Evolutionary conservation across 108 stramenopile genomes (phyloP).

Genomic region (Conticribra weissflogii): DNA sequence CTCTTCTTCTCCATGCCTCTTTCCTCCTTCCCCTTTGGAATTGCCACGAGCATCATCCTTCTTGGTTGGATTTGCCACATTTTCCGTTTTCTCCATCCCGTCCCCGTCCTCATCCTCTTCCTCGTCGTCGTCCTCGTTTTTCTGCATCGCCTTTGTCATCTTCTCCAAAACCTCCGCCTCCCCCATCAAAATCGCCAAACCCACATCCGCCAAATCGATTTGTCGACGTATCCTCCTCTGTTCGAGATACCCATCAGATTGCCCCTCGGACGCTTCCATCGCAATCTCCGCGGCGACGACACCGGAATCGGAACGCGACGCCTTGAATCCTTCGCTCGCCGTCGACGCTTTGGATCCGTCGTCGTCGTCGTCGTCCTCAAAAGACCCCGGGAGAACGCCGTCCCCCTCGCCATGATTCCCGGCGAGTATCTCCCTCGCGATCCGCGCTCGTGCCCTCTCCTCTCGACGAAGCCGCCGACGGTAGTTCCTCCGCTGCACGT

Average conservation of each 20-base stretch:
- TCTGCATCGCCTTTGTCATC: constrained; percentile 44
- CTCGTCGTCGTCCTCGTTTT: constrained; percentile 10
- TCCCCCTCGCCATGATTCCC: background rate
- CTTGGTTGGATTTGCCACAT: background rate
- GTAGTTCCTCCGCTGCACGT: constrained; percentile 12
- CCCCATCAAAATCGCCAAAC: constrained; percentile 70
- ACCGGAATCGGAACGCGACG: background rate
- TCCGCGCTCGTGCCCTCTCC: constrained; percentile 20
- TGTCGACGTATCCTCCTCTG: constrained; percentile 41
- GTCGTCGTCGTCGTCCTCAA: too few species aligned
- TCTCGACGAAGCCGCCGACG: constrained; percentile 4
- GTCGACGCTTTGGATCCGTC: too few species aligned
- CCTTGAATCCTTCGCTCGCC: too few species aligned
- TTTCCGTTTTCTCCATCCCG: background rate
- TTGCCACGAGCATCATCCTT: background rate
- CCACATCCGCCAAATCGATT: constrained; percentile 73
- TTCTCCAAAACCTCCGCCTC: constrained; percentile 64
- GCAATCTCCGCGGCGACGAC: background rate
- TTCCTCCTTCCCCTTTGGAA: background rate
- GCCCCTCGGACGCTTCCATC: background rate
- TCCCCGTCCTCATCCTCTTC: constrained; percentile 11
- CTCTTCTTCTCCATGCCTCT: background rate
- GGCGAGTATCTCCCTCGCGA: constrained; percentile 27
- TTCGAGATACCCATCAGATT: background rate
- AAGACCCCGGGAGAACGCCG: background rate